Base-by-base conservation (phyloP, 1,284 basidiomycete species). In the Trametes sp. region DNA sequence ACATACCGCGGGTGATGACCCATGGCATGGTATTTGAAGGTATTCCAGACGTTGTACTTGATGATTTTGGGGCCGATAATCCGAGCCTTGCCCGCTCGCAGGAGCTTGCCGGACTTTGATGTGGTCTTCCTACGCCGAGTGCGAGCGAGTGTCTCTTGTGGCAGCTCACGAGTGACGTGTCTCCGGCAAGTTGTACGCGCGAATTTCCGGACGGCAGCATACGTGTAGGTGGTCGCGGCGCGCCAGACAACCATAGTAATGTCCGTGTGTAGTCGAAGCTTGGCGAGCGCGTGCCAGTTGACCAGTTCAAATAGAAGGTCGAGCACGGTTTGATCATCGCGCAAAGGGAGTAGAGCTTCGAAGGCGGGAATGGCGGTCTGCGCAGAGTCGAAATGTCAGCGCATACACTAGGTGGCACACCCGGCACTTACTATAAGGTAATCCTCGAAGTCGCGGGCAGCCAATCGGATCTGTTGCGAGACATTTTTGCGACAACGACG, bases 1-100 rank as follows among this genome's bases (percentile, higher is more conserved):
- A 82, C 78, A 0, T 68, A 61, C 1, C 23, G 35, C 0, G 71
- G 57, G 57, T 78, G 79, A 52, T 80, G 72, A 0, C 42, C 54
- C 0, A 61, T 54, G 4, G 36, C 16, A 33, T 61, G 60, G n/a
- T 46, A 57, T 0, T 78, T 77, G 29, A 66, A 55, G 1, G 57
- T 65, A 6, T 52, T 42, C n/a, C 36, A 23, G 2, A 44, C 29
- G 16, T 51, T 58, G 36, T 58, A 50, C 23, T 48, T 29, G 10
- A 38, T 21, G 2, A 46, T 14, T 4, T 19, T 5, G 11, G 35
- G 35, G 3, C 35, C 35, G 11, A 13, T 36, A 3, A 36, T 14
- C 11, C 3, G 4, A 14, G n/a, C n/a, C n/a, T n/a, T n/a, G n/a
- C n/a, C 2, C 11, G 35, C 2, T 10, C 35, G 4, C 2, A 3